Evolutionary conservation across 2,329 filamentous ascomycete genomes (phyloP).

Genomic region (Alternaria rosae): DNA sequence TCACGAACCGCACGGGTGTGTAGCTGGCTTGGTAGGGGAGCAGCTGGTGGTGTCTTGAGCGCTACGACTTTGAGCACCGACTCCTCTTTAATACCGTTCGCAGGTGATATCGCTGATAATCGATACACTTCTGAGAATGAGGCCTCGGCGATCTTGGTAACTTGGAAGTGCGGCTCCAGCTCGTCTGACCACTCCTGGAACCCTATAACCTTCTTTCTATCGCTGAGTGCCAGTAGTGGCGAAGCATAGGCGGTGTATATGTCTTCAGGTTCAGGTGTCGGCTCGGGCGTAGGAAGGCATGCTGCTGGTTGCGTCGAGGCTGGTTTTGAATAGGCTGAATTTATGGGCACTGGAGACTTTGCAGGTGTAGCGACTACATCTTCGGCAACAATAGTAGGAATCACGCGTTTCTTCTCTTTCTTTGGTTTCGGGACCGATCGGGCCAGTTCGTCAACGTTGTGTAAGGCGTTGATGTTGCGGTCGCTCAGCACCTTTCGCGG

Average conservation of each 20-base stretch:
- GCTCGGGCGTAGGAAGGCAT: constrained; percentile 26
- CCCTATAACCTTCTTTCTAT: constrained; percentile 31
- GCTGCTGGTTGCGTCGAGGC: constrained; percentile 14
- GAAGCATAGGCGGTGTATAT: constrained; percentile 35
- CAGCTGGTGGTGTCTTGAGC: constrained; percentile 44
- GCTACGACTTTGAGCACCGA: constrained; percentile 58
- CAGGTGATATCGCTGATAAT: constrained; percentile 51
- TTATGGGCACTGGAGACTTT: constrained; percentile 15
- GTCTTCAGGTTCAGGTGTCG: constrained; percentile 34
- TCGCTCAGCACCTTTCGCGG: constrained; percentile 15
- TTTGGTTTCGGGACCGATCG: neutral
- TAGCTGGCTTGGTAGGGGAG: constrained; percentile 44
- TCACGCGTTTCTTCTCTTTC: constrained; percentile 12
- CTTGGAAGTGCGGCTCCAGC: constrained; percentile 54
- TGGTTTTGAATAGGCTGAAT: constrained; percentile 17
- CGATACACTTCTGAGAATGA: constrained; percentile 73
- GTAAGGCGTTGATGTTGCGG: constrained; percentile 18
- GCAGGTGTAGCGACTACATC: constrained; percentile 7
- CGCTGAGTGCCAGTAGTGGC: constrained; percentile 42
- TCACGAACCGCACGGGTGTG: constrained; percentile 54
- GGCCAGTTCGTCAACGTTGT: neutral
- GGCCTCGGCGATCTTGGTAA: constrained; percentile 70
- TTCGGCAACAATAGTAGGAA: neutral
- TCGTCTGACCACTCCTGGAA: constrained; percentile 54
- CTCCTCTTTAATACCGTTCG: constrained; percentile 46